phyloP scores from a whole-genome alignment of 1,284 basidiomycete genomes.

The Cutaneotrichosporon sp. region DNA sequence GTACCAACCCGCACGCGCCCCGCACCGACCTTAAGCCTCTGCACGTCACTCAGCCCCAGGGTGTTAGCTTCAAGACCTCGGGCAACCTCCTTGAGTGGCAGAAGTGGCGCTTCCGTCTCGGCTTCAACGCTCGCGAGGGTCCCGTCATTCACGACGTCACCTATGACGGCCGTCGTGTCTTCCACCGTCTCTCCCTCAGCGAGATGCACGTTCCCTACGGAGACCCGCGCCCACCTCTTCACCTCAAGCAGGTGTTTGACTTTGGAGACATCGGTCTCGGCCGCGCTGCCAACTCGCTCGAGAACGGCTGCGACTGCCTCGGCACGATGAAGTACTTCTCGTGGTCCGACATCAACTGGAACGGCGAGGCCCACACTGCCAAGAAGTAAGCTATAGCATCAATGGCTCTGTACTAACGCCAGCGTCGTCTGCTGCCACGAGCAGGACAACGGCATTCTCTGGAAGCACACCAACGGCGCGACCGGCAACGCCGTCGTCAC shows the following conservation, averaged over 20 bases:
- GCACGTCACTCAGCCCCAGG: slow-evolving; percentile 1
- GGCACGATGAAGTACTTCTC: slow-evolving; percentile 3
- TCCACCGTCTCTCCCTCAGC: slow-evolving; percentile 44
- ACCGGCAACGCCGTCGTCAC: neutral
- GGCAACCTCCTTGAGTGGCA: slow-evolving; percentile 56
- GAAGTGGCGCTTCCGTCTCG: slow-evolving; percentile 32
- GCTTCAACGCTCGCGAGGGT: slow-evolving; percentile 43
- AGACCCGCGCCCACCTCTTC: slow-evolving; percentile 37
- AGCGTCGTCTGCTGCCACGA: slow-evolving; percentile 38
- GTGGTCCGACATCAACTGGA: slow-evolving; percentile 2
- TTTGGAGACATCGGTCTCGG: slow-evolving; percentile 4
- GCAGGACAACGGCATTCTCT: slow-evolving; percentile 46
- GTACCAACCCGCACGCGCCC: neutral
- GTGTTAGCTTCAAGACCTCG: slow-evolving; percentile 61
- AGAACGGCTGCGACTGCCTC: slow-evolving; percentile 7
- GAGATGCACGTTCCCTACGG: slow-evolving; percentile 51
- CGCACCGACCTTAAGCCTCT: slow-evolving; percentile 3
- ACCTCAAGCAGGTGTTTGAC: slow-evolving; percentile 25
- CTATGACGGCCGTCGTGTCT: slow-evolving; percentile 40
- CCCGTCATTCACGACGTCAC: slow-evolving; percentile 39
- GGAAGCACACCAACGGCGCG: slow-evolving; percentile 4
- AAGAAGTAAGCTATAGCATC: neutral
- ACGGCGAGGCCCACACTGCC: neutral
- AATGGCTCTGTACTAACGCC: neutral
- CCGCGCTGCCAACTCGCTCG: slow-evolving; percentile 1